Evolutionary conservation across 345 rosid genomes (phyloP).

Genomic region (Eucalyptus camaldulensis): DNA sequence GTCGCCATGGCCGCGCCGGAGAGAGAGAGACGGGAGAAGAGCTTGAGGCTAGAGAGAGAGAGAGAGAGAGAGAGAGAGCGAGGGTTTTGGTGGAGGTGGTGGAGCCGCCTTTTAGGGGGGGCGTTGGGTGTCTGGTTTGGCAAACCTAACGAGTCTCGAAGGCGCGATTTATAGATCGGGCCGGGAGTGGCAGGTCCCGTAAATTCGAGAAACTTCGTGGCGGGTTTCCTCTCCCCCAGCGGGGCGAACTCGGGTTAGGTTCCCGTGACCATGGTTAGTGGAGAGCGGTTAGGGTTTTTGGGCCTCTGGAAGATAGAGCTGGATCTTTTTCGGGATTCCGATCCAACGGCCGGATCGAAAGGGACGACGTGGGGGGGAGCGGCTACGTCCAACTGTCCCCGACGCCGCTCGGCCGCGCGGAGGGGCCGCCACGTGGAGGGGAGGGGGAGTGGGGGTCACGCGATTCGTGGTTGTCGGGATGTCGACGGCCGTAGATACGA

Average conservation of each 20-base stretch:
- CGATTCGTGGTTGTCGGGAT: not conserved
- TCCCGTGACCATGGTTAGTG: not conserved
- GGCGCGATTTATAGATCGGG: constrained; percentile 25
- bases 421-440: not conserved
- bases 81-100: not conserved
- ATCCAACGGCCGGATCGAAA: not conserved
- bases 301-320: not conserved
- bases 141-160: constrained; percentile 63
- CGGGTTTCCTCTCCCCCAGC: not conserved
- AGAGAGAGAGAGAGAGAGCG: not conserved
- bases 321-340: not conserved
- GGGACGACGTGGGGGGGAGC: not conserved
- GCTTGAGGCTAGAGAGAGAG: not conserved
- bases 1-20: not conserved
- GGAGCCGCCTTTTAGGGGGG: constrained; percentile 5
- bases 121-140: constrained; percentile 33
- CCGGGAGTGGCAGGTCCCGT: not conserved
- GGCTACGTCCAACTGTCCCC: not conserved
- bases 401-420: not conserved
- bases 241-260: not conserved
- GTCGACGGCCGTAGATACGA: not conserved
- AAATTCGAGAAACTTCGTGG: not conserved
- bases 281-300: not conserved
- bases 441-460: not conserved
- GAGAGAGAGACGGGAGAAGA: not conserved